Percentiles rank a stretch among this genome's conserved stretches.
Evolutionary conservation across 345 rosid species (phyloP).

Genomic region (Corchorus olitorius): DNA sequence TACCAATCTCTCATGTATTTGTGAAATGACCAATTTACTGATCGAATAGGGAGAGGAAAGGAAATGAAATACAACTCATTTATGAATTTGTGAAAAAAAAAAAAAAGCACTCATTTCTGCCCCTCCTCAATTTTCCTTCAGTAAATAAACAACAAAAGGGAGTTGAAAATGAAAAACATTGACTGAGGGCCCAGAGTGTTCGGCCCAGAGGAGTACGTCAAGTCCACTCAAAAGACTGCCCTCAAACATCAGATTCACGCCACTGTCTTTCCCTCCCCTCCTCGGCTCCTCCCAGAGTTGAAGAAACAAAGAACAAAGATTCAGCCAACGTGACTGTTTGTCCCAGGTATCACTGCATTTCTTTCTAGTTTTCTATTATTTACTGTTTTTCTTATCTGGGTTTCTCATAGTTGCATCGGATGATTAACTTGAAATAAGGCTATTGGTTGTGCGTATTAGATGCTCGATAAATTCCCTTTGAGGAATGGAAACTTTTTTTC

Average conservation of each 20-base stretch:
- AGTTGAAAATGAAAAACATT: background rate
- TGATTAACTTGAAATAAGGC: background rate
- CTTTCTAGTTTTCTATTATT: background rate
- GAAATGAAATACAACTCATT: too few species aligned
- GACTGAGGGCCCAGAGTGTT: background rate
- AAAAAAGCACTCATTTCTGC: too few species aligned
- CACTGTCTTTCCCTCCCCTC: background rate
- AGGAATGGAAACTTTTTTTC: background rate
- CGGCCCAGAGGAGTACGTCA: too few species aligned
- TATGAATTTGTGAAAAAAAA: too few species aligned
- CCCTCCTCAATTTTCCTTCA: background rate
- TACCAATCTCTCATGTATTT: too few species aligned
- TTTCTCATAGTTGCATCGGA: background rate
- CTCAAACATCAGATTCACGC: background rate
- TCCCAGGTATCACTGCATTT: constrained; percentile 8
- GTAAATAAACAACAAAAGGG: background rate
- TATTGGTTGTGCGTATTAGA: constrained; percentile 6
- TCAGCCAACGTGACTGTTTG: background rate
- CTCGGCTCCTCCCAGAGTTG: background rate
- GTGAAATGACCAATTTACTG: too few species aligned
- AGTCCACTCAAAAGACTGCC: background rate
- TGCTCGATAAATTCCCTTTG: constrained; percentile 14
- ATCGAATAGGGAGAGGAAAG: too few species aligned
- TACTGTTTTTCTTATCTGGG: background rate
- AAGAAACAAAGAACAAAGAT: background rate